Percentiles rank a stretch among this genome's conserved stretches.
Conservation (phyloP, 169 alveolate genomes). For the Sarcocystis neurona region DNA sequence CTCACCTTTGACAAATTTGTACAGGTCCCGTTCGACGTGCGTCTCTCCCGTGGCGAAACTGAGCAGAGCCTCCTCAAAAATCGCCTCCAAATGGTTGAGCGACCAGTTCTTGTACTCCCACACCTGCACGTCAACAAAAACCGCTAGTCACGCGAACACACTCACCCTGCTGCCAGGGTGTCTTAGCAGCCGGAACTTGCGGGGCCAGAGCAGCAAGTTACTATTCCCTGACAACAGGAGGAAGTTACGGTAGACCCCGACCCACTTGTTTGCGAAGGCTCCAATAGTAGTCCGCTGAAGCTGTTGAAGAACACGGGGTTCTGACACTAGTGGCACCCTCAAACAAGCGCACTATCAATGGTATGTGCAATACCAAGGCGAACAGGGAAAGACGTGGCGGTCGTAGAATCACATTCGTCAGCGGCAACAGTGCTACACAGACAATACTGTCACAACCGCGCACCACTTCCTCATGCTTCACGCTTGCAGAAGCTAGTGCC, state of each 20-base stretch:
- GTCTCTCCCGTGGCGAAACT: conserved; percentile 51
- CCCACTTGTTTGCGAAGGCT: too few relatives aligned
- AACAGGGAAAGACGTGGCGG: not conserved
- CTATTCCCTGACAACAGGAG: too few relatives aligned
- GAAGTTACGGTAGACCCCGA: too few relatives aligned
- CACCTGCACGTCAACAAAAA: conserved; percentile 31
- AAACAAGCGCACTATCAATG: not conserved
- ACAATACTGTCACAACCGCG: too few relatives aligned
- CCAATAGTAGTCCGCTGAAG: too few relatives aligned
- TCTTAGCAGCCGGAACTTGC: too few relatives aligned
- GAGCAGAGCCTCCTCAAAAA: conserved; percentile 50
- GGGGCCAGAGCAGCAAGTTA: too few relatives aligned
- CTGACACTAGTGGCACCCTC: too few relatives aligned
- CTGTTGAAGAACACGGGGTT: too few relatives aligned
- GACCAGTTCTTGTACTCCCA: conserved; percentile 54
- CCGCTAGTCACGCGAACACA: not conserved
- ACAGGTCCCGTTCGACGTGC: conserved; percentile 52
- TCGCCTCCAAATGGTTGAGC: conserved; percentile 45
- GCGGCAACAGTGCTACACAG: not conserved
- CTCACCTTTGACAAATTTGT: conserved; percentile 60
- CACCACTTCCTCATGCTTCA: too few relatives aligned
- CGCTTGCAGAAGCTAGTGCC: not conserved
- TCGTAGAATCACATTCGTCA: not conserved
- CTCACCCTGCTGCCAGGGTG: too few relatives aligned
- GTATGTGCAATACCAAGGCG: not conserved